Base-by-base conservation (phyloP, 1,139 yeast species). In the Yamadazyma atmosphaerica region DNA sequence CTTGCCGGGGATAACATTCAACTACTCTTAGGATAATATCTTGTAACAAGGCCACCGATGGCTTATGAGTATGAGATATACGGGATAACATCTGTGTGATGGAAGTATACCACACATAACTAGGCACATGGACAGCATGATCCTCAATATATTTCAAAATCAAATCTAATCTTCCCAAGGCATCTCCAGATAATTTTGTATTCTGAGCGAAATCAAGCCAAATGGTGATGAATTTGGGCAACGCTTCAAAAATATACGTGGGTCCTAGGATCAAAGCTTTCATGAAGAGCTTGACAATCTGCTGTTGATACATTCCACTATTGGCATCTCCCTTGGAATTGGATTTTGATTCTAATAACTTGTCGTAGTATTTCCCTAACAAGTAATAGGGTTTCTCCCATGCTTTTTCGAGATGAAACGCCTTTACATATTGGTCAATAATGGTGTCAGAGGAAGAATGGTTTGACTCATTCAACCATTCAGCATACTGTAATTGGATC, bases 391-490 rank as follows among this genome's bases (percentile, higher is more conserved):
- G 87, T 48, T 83, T 83, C 41, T 86, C 95, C 86, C 92, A 84
- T 2, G 68, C 59, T 4, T 69, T 65, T 45, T 82, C 81, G n/a
- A 81, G 57, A 23, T 68, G 62, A 12, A 79, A 72, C 0, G 94
- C 81, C 11, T 75, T 68, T 22, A 65, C 66, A 51, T 89, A 94
- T 47, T 87, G 86, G 19, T 74, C 73, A 27, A 86, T 76, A 36
- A 92, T 85, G 24, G 82, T 83, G 24, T 74, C 76, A 4, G 95
- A 82, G 8, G 89, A 82, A 24, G 92, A 83, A 56, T 88, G 94
- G 37, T 89, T 92, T 0, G 97, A 86, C 34, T 73, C 72, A 54
- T 89, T 97, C 14, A 89, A 65, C 98, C 98, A 94, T 43, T 81
- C 79, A 0, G 97, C 88, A 55, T 87, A 87, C 42, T 84, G 81